Evolutionary conservation across 2,329 filamentous ascomycete genomes (phyloP).

Genomic region (Rhynchosporium agropyri): DNA sequence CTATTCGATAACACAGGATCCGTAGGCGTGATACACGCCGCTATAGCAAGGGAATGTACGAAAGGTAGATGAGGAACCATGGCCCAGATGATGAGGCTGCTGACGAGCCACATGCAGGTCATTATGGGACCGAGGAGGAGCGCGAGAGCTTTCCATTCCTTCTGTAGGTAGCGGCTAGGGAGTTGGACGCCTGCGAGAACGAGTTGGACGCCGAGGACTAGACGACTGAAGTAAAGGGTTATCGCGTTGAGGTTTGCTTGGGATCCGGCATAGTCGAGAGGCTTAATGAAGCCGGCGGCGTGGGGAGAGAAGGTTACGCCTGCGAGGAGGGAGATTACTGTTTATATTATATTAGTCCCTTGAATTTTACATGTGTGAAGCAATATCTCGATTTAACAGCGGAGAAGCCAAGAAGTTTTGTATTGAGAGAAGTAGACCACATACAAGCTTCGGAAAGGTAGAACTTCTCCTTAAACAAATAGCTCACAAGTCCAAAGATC

Average conservation of each 20-base stretch:
- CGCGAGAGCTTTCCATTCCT: slow-evolving; percentile 75
- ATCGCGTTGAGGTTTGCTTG: slow-evolving; percentile 65
- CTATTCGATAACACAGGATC: slow-evolving; percentile 87
- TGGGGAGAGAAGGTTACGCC: slow-evolving; percentile 79
- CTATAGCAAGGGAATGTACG: slow-evolving; percentile 77
- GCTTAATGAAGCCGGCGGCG: slow-evolving; percentile 75
- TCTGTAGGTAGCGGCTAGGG: slow-evolving; percentile 77
- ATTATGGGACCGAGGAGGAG: slow-evolving; percentile 82
- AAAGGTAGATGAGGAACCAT: slow-evolving; percentile 73
- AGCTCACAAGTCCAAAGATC: slow-evolving; percentile 87
- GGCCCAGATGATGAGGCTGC: slow-evolving; percentile 77
- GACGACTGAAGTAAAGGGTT: slow-evolving; percentile 80
- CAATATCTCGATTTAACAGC: not conserved
- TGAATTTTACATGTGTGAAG: not conserved
- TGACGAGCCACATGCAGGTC: slow-evolving; percentile 83
- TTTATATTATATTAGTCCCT: slow-evolving; percentile 6
- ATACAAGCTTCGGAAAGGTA: slow-evolving; percentile 88
- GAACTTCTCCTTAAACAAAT: slow-evolving; percentile 84
- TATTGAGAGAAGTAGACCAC: slow-evolving; percentile 39
- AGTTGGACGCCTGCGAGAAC: slow-evolving; percentile 87
- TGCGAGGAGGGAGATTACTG: slow-evolving; percentile 81
- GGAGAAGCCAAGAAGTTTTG: not conserved
- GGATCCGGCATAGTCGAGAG: slow-evolving; percentile 71
- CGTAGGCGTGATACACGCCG: slow-evolving; percentile 87
- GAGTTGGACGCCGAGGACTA: slow-evolving; percentile 88